Evolutionary conservation across 768 basidiomycete species (phyloP).

Genomic region (Podaxis sp.): DNA sequence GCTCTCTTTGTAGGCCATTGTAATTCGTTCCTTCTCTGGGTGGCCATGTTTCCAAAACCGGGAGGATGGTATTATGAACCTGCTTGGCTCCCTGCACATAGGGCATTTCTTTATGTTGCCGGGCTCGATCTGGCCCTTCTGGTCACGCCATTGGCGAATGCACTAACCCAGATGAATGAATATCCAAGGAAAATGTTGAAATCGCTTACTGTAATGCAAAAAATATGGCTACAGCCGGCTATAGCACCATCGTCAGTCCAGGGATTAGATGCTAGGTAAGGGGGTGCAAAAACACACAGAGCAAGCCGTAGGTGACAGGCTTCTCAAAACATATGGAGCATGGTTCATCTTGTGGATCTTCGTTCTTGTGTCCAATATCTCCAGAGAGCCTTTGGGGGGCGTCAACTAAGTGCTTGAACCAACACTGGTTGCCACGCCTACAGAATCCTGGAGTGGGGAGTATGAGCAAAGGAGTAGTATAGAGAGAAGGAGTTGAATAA

Average conservation of each 20-base stretch:
- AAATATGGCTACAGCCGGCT: slow-evolving; percentile 76
- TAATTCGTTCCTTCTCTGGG: slow-evolving; percentile 44
- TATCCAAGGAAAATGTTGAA: not conserved
- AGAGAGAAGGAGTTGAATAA: not conserved
- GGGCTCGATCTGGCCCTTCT: slow-evolving; percentile 46
- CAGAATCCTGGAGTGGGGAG: slow-evolving; percentile 53
- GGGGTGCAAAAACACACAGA: slow-evolving; percentile 38
- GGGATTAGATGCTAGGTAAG: not conserved
- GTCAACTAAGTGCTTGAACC: slow-evolving; percentile 59
- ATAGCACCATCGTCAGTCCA: not conserved
- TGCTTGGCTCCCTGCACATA: slow-evolving; percentile 64
- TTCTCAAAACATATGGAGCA: slow-evolving; percentile 78
- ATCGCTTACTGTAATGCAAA: slow-evolving; percentile 60
- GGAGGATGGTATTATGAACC: slow-evolving; percentile 73
- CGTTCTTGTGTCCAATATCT: slow-evolving; percentile 26
- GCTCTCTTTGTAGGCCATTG: slow-evolving; percentile 64
- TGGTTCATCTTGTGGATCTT: slow-evolving; percentile 32
- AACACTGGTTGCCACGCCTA: slow-evolving; percentile 63
- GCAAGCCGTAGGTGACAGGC: slow-evolving; percentile 62
- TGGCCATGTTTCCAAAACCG: slow-evolving; percentile 54
- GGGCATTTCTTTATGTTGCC: slow-evolving; percentile 74
- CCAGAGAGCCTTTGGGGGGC: slow-evolving; percentile 16
- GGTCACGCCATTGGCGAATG: slow-evolving; percentile 74
- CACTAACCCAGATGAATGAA: slow-evolving; percentile 41
- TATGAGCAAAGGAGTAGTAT: not conserved